Conservation (phyloP, 805 yeast genomes). For the Danielia reshetovae region DNA sequence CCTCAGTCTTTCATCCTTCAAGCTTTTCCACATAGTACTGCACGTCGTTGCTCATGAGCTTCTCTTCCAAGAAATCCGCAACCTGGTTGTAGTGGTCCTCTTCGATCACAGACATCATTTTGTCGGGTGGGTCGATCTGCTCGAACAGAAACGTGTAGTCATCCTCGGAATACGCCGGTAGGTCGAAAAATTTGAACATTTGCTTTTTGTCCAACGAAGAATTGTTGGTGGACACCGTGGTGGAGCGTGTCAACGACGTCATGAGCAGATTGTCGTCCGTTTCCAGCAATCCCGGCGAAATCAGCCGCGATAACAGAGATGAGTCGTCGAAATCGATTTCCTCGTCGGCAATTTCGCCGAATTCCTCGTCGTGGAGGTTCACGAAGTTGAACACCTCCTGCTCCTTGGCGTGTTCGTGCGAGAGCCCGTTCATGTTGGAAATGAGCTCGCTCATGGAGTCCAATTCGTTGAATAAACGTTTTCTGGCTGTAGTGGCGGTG, state of each 20-base stretch:
- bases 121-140: conserved; percentile 14
- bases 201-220: conserved; percentile 15
- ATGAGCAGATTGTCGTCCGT: conserved; percentile 33
- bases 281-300: conserved; percentile 34
- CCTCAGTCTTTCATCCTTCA: no score
- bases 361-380: conserved; percentile 24
- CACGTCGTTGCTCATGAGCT: conserved; percentile 34
- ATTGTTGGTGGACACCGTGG: conserved; percentile 36
- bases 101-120: conserved; percentile 20
- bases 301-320: conserved; percentile 32
- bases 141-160: conserved; percentile 17
- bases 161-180: conserved; percentile 28
- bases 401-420: conserved; percentile 16
- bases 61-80: conserved; percentile 39
- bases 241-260: conserved; percentile 38
- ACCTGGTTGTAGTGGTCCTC: conserved; percentile 39
- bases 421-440: conserved; percentile 24
- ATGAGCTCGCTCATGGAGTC: conserved; percentile 24
- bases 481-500: conserved; percentile 18
- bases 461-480: conserved; percentile 16
- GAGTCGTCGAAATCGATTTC: conserved; percentile 22
- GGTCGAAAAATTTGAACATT: conserved; percentile 25
- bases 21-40: conserved; percentile 28
- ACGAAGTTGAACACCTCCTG: conserved; percentile 22
- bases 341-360: conserved; percentile 16